phyloP scores from a whole-genome alignment of 129 eudicot genomes.

The Gnaphalium uliginosum region DNA sequence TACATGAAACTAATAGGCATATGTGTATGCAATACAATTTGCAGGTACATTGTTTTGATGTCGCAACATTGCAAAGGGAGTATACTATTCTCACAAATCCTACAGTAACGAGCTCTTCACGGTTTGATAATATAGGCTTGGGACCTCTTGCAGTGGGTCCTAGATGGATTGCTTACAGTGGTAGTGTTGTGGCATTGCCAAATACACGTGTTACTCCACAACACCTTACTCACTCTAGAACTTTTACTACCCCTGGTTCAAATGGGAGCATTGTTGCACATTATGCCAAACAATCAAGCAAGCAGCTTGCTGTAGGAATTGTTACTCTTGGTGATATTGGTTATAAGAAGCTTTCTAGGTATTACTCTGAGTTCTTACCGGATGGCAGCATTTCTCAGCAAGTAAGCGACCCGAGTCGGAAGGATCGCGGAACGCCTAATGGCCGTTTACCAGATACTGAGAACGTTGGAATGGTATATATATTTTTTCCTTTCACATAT shows the following conservation, averaged over 20 bases:
- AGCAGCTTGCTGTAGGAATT: constrained; percentile 90
- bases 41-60: constrained; percentile 86
- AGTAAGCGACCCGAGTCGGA: constrained; percentile 37
- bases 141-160: constrained; percentile 96
- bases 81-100: constrained; percentile 78
- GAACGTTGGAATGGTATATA: constrained; percentile 88
- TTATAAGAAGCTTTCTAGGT: constrained; percentile 77
- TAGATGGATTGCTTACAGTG: constrained; percentile 96
- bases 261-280: constrained; percentile 88
- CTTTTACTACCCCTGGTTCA: constrained; percentile 47
- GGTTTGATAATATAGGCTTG: constrained; percentile 60
- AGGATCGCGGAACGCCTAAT: constrained; percentile 47
- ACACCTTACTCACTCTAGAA: constrained; percentile 56
- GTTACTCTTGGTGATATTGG: constrained; percentile 82
- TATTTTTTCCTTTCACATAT: not conserved
- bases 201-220: constrained; percentile 77
- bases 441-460: constrained; percentile 60
- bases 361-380: constrained; percentile 71
- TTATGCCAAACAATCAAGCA: constrained; percentile 90
- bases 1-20: constrained; percentile 6
- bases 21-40: constrained; percentile 1
- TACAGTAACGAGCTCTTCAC: constrained; percentile 41
- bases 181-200: constrained; percentile 56
- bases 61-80: constrained; percentile 71
- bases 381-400: constrained; percentile 55